These are phyloP conservation scores for Ceratocystis cacaofunesta DNA, from an alignment of 2,329 filamentous ascomycete genomes.

Conservation along the genomic window DNA sequence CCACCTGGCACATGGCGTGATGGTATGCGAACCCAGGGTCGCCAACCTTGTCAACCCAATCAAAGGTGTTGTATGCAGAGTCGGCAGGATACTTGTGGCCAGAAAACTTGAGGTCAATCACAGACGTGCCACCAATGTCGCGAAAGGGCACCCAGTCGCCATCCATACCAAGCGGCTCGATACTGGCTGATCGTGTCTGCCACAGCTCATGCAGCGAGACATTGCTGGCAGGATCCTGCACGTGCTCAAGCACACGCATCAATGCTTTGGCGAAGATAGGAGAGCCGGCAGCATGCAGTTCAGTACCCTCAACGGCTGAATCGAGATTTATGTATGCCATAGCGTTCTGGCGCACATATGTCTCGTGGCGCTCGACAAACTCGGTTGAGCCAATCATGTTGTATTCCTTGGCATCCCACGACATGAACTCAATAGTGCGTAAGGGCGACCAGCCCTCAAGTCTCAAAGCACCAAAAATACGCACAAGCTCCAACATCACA, in stretches of 20 bases:
- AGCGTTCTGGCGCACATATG: conserved; percentile 55
- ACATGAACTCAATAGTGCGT: conserved; percentile 91
- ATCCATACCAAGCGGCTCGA: conserved; percentile 56
- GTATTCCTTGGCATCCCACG: conserved; percentile 89
- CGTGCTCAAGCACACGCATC: conserved; percentile 55
- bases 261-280: conserved; percentile 65
- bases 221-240: conserved; percentile 58
- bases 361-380: conserved; percentile 74
- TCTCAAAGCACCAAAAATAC: conserved; percentile 67
- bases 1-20: conserved; percentile 60
- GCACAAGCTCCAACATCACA: conserved; percentile 75
- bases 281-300: conserved; percentile 62
- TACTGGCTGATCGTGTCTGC: conserved; percentile 44
- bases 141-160: conserved; percentile 87
- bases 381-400: conserved; percentile 91
- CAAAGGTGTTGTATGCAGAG: conserved; percentile 79
- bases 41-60: conserved; percentile 65
- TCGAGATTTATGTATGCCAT: conserved; percentile 89
- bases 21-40: conserved; percentile 80
- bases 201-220: conserved; percentile 60
- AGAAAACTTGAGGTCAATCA: conserved; percentile 67
- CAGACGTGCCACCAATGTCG: conserved; percentile 75
- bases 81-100: conserved; percentile 55
- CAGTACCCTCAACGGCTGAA: conserved; percentile 46
- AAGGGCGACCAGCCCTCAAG: conserved; percentile 73